These are phyloP conservation scores for Gossypium lobatum DNA, from an alignment of 441 rosid genomes.

Conservation along the genomic window DNA sequence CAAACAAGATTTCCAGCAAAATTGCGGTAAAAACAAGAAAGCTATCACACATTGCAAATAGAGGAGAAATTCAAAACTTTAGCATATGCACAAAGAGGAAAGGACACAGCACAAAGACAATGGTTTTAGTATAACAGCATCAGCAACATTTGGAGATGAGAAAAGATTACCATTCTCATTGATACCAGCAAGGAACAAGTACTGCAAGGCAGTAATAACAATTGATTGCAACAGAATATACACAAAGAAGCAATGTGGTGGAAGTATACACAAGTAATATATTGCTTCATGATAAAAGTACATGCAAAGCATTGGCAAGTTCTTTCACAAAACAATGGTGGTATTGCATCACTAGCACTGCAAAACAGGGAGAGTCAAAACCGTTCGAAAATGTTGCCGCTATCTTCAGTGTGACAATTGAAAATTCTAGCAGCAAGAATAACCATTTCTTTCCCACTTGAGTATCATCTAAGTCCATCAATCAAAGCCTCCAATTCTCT, in stretches of 20 bases:
- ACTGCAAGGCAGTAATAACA: constrained; percentile 28
- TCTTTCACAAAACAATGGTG: constrained; percentile 30
- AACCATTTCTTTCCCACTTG: constrained; percentile 7
- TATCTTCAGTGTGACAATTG: constrained; percentile 29
- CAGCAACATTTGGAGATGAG: constrained; percentile 10
- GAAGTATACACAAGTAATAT: constrained; percentile 51
- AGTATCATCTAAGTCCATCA: constrained; percentile 60
- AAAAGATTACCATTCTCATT: constrained; percentile 24
- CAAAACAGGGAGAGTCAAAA: constrained; percentile 28
- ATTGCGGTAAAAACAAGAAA: neutral
- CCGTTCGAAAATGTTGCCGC: constrained; percentile 28
- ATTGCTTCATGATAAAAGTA: constrained; percentile 26
- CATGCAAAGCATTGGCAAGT: constrained; percentile 32
- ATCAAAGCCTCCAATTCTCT: constrained; percentile 77
- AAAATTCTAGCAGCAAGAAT: constrained; percentile 23
- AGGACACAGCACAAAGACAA: neutral
- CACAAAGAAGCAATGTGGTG: constrained; percentile 46
- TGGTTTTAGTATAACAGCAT: neutral
- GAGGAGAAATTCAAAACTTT: neutral
- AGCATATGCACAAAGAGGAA: neutral
- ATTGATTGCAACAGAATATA: constrained; percentile 45
- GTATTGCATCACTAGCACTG: constrained; percentile 25
- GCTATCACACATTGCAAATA: neutral
- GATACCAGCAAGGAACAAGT: constrained; percentile 16
- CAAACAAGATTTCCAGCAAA: neutral